phyloP scores from a whole-genome alignment of 2,329 filamentous ascomycete species.

The Pseudocercospora fuligena region DNA sequence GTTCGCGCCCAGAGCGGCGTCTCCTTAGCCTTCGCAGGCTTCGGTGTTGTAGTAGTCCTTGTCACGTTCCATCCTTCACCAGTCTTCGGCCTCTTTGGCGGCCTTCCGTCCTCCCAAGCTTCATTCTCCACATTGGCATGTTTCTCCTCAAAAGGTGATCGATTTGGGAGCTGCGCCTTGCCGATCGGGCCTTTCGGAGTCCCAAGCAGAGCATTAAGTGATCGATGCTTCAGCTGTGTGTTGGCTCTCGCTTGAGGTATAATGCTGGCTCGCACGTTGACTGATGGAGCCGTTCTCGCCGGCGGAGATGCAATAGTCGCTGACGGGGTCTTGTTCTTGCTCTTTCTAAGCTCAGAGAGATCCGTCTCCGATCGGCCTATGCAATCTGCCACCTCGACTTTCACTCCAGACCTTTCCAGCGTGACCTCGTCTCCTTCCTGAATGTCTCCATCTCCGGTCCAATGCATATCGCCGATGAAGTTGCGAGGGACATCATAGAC shows the following conservation, averaged over 20 bases:
- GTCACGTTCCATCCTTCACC: conserved; percentile 29
- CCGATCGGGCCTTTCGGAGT: conserved; percentile 67
- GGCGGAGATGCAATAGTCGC: conserved; percentile 12
- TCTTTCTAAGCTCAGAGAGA: conserved; percentile 74
- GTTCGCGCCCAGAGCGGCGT: conserved; percentile 36
- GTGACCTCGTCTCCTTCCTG: conserved; percentile 81
- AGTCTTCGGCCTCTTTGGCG: conserved; percentile 47
- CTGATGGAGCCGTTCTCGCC: conserved; percentile 26
- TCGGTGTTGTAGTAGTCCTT: conserved; percentile 21
- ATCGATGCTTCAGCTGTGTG: conserved; percentile 58
- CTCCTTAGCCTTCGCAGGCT: conserved; percentile 19
- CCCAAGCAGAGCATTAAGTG: conserved; percentile 68
- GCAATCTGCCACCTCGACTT: conserved; percentile 80
- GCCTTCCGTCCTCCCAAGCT: conserved; percentile 40
- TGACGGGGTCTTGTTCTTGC: conserved; percentile 56
- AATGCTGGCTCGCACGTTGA: conserved; percentile 11
- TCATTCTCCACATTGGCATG: conserved; percentile 42
- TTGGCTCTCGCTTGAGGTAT: conserved; percentile 26
- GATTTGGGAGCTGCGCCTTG: conserved; percentile 60
- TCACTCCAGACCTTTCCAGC: conserved; percentile 73
- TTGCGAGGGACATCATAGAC: conserved; percentile 82
- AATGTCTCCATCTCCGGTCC: conserved; percentile 70
- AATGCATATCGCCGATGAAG: conserved; percentile 83
- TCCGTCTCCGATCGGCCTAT: conserved; percentile 78
- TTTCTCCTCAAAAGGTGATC: conserved; percentile 70